phyloP scores from a whole-genome alignment of 2,329 filamentous ascomycete genomes.

The Pseudocercospora musae region DNA sequence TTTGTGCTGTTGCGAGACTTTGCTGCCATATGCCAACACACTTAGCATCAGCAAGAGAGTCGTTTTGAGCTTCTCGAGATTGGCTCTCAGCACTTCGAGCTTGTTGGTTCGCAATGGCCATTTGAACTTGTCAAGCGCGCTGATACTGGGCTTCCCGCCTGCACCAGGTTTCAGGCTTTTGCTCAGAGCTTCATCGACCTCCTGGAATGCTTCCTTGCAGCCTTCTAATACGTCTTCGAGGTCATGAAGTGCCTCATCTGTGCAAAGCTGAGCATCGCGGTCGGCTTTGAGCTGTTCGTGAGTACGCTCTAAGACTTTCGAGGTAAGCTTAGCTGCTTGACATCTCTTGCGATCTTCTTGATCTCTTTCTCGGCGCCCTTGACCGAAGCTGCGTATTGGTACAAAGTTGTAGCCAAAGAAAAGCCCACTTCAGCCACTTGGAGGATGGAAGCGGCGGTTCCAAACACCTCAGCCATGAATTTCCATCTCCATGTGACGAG shows the following conservation, averaged over 20 bases:
- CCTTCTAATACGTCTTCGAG: conserved; percentile 13
- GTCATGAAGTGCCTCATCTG: conserved; percentile 10
- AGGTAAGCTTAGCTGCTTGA: conserved; percentile 18
- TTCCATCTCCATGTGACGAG: neutral
- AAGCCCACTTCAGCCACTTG: conserved; percentile 19
- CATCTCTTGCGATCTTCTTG: conserved; percentile 15
- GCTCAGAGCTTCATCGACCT: conserved; percentile 13
- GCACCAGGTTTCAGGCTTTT: neutral
- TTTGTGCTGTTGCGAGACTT: neutral
- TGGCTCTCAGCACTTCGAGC: conserved; percentile 15
- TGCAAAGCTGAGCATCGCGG: neutral
- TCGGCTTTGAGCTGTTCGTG: conserved; percentile 10
- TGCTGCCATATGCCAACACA: conserved; percentile 14
- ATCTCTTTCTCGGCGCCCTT: conserved; percentile 16
- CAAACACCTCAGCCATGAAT: conserved; percentile 15
- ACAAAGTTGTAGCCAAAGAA: conserved; percentile 15
- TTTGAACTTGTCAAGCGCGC: conserved; percentile 4
- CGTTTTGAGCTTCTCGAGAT: conserved; percentile 21
- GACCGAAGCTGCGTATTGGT: conserved; percentile 12
- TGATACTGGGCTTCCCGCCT: neutral
- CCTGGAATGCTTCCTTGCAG: conserved; percentile 18
- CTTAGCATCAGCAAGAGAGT: conserved; percentile 21
- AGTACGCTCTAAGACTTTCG: conserved; percentile 8
- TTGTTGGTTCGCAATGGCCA: conserved; percentile 16
- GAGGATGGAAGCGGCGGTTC: conserved; percentile 11